Conservation (phyloP, 1,139 yeast genomes). For the Geotrichum phurueaensis region DNA sequence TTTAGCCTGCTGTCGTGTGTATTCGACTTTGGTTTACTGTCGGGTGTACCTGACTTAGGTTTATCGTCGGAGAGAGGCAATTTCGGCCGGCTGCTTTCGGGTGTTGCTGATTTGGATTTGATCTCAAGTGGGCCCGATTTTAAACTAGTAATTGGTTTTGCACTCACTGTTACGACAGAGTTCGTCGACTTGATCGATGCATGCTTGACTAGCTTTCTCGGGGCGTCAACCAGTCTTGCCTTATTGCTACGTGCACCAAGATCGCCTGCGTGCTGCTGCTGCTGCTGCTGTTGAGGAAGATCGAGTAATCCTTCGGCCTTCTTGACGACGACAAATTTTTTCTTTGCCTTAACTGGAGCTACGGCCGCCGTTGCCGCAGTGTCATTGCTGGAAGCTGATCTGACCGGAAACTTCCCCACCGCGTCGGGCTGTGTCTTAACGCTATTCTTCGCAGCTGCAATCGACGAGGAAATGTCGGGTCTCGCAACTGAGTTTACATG, state of each 20-base stretch:
- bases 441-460: constrained; percentile 3
- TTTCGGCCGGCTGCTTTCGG: background rate
- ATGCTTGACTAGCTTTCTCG: background rate
- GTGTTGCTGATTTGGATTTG: background rate
- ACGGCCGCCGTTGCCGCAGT: constrained; percentile 7
- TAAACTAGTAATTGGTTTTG: background rate
- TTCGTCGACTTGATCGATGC: background rate
- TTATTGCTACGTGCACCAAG: background rate
- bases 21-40: background rate
- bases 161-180: background rate
- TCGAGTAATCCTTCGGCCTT: background rate
- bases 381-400: background rate
- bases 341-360: constrained; percentile 1
- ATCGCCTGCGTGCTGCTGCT: background rate
- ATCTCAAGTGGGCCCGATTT: background rate
- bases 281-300: background rate
- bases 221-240: background rate
- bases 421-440: background rate
- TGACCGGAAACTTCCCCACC: constrained; percentile 1
- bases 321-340: background rate
- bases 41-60: background rate
- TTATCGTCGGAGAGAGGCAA: background rate
- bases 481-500: background rate
- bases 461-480: background rate
- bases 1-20: background rate